Evolutionary conservation across 148 eudicot species (phyloP), one percentile per base, ranked within the genome.

Genomic region (Vaccinium darrowii): DNA sequence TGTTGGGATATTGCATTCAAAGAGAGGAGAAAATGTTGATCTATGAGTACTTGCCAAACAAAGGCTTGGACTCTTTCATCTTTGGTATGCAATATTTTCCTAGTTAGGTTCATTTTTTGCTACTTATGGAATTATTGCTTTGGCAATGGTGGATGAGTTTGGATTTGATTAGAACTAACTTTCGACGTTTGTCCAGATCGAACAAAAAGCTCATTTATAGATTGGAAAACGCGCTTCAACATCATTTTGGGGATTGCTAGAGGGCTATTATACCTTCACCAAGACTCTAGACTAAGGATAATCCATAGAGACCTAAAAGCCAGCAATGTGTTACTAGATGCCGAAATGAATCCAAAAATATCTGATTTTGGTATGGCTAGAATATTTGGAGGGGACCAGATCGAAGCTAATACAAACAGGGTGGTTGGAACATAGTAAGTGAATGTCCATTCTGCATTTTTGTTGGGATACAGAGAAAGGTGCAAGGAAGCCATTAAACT

Each of bases 1-100:
- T 67, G 33, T 67, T 67, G 73, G 73, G 73, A 67, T 67, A 27
- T 67, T 67, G 73, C 73, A 25, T 67, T 27, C 7, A 67, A 11
- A 27, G 12, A 4, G 73, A 67, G 13, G 73, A 67, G 36, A 67
- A 11, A 11, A 12, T 67, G 21, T 19, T 7, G 11, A 86, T 91
- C 80, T 92, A 92, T 43, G 94, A 92, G 81, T 91, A 86, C 83
- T 47, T 92, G 86, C 92, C 92, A 36, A 92, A 92, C 88, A 90
- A 84, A 84, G 85, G 95, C 86, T 90, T 92, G 89, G 95, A 92
- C 81, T 71, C 62, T 4, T 80, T 88, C 65, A 91, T 92, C 76
- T 92, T 91, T 81, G 88, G 95, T 91, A 72, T 83, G 92, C 18
- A 18, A 5, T 57, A 18, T n/a, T 76, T 76, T 8, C 5, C 2